These are phyloP conservation scores for Chrysoporthe puriensis DNA, from an alignment of 2,329 filamentous ascomycete species.

Conservation along the genomic window DNA sequence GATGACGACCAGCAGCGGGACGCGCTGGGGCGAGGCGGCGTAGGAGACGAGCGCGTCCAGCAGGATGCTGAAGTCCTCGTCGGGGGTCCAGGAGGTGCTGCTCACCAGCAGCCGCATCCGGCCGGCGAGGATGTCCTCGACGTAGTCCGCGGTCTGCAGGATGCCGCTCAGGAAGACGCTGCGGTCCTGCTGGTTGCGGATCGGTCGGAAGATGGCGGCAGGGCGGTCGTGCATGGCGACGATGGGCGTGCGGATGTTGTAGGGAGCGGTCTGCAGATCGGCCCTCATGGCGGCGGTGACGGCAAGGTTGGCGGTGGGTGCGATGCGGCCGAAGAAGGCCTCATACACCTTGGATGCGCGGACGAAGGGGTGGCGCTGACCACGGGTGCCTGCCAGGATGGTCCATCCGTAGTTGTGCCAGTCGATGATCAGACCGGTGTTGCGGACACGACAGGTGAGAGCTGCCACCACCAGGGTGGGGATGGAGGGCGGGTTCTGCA, in stretches of 20 bases:
- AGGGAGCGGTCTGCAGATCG: constrained; percentile 67
- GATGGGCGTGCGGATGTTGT: constrained; percentile 66
- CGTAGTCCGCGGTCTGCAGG: constrained; percentile 64
- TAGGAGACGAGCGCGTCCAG: constrained; percentile 82
- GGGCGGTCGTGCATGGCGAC: constrained; percentile 85
- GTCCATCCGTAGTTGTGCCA: constrained; percentile 99
- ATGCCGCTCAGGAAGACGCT: constrained; percentile 66
- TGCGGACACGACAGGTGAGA: constrained; percentile 73
- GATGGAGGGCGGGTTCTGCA: constrained; percentile 89
- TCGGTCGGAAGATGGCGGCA: constrained; percentile 77
- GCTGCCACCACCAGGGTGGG: constrained; percentile 81
- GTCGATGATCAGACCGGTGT: constrained; percentile 84
- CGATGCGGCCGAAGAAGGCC: constrained; percentile 66
- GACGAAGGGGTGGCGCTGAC: constrained; percentile 72
- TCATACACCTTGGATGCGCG: constrained; percentile 79
- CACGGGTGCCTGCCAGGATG: constrained; percentile 71
- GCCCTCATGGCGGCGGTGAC: constrained; percentile 88
- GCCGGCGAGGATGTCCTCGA: constrained; percentile 60
- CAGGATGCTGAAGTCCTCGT: constrained; percentile 91
- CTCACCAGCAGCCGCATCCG: constrained; percentile 76
- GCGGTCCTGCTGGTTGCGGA: constrained; percentile 52
- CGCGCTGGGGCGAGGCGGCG: constrained; percentile 39
- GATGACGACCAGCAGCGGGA: constrained; percentile 84
- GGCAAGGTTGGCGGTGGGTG: constrained; percentile 75
- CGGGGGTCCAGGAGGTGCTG: constrained; percentile 95